Evolutionary conservation across 768 basidiomycete species (phyloP).

Genomic region (Xerocomellus amylosporus): DNA sequence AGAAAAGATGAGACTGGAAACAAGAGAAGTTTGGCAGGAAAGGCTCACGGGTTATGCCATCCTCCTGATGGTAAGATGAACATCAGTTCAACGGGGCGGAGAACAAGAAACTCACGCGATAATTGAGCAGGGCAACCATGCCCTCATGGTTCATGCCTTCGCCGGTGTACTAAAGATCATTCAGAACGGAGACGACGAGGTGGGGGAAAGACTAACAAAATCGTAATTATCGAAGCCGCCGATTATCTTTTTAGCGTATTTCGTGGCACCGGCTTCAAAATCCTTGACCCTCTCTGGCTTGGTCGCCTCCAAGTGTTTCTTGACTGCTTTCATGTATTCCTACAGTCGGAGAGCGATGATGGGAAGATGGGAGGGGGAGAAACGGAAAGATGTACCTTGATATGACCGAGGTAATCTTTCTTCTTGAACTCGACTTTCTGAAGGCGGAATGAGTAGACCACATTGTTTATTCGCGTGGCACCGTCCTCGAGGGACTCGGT

Average conservation of each 20-base stretch:
- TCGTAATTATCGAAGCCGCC: constrained; percentile 92
- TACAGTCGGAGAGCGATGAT: constrained; percentile 26
- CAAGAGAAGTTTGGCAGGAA: neutral
- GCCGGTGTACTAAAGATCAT: constrained; percentile 55
- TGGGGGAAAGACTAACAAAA: constrained; percentile 57
- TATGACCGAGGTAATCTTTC: constrained; percentile 74
- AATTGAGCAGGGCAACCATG: constrained; percentile 93
- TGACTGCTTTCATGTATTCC: constrained; percentile 94
- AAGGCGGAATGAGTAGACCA: constrained; percentile 90
- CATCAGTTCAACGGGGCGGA: neutral
- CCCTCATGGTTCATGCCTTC: constrained; percentile 83
- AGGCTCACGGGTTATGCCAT: constrained; percentile 76
- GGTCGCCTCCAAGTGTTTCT: constrained; percentile 53
- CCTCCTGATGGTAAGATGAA: constrained; percentile 47
- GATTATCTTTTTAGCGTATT: constrained; percentile 85
- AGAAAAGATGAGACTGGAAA: constrained; percentile 9
- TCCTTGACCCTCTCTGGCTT: constrained; percentile 59
- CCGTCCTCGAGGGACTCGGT: constrained; percentile 83
- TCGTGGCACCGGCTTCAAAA: constrained; percentile 80
- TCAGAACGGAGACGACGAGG: neutral
- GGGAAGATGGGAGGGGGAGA: neutral
- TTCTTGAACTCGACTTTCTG: constrained; percentile 83
- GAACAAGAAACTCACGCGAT: constrained; percentile 54
- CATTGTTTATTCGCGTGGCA: constrained; percentile 77
- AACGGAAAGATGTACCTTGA: constrained; percentile 55